A percentile compares a stretch with the other conserved stretches of the same genome.
phyloP scores from a whole-genome alignment of 2,329 filamentous ascomycete genomes.

The Sporothrix luriei region DNA sequence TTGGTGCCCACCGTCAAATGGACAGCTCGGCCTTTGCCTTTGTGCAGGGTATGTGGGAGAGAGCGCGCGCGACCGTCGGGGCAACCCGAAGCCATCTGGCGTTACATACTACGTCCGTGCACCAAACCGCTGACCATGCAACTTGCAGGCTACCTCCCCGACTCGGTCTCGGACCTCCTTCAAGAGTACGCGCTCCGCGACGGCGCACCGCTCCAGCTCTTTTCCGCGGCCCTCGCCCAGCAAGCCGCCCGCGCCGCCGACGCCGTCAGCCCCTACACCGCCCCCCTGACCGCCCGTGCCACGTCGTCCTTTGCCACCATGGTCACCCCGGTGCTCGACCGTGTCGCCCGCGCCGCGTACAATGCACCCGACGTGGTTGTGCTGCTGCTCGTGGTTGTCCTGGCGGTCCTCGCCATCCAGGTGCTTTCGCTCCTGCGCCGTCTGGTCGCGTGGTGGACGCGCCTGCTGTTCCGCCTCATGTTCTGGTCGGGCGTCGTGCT shows the following conservation, averaged over 20 bases:
- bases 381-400: slow-evolving; percentile 53
- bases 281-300: slow-evolving; percentile 42
- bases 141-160: slow-evolving; percentile 43
- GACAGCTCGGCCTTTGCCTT: slow-evolving; percentile 27
- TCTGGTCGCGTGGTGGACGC: slow-evolving; percentile 74
- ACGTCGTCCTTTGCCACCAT: slow-evolving; percentile 44
- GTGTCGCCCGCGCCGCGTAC: slow-evolving; percentile 44
- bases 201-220: slow-evolving; percentile 49
- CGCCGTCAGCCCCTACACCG: slow-evolving; percentile 48
- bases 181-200: slow-evolving; percentile 54
- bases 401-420: slow-evolving; percentile 64
- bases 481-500: slow-evolving; percentile 65
- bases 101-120: too few species aligned
- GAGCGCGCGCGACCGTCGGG: not conserved
- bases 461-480: slow-evolving; percentile 62
- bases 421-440: slow-evolving; percentile 71
- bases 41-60: slow-evolving; percentile 17
- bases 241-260: slow-evolving; percentile 41
- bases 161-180: slow-evolving; percentile 50
- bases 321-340: slow-evolving; percentile 49
- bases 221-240: slow-evolving; percentile 44
- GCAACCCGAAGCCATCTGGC: not conserved
- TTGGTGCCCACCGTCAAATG: slow-evolving; percentile 25
- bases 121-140: not conserved
- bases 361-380: slow-evolving; percentile 50